phyloP scores from a whole-genome alignment of 2,329 filamentous ascomycete genomes.

The Pseudogymnoascus sp. region DNA sequence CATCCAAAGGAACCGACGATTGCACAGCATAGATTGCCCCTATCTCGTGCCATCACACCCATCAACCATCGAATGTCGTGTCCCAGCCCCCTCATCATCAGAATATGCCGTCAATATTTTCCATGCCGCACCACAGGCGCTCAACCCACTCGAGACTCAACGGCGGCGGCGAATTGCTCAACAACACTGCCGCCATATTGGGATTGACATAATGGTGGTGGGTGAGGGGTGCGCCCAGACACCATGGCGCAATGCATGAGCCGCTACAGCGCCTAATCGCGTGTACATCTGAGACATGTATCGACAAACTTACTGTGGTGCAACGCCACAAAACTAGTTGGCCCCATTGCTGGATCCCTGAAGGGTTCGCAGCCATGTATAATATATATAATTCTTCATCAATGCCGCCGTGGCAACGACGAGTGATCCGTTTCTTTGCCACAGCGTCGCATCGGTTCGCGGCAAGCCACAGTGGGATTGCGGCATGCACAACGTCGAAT shows the following conservation, averaged over 20 bases:
- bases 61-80: neutral
- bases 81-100: conserved; percentile 1
- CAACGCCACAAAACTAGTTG: neutral
- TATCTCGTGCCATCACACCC: neutral
- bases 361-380: neutral
- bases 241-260: conserved; percentile 3
- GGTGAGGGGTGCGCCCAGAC: conserved; percentile 3
- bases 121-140: neutral
- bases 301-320: neutral
- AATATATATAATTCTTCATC: conserved; percentile 8
- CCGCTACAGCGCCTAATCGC: conserved; percentile 3
- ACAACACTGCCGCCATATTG: neutral
- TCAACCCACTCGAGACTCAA: neutral
- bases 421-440: neutral
- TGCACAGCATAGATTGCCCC: conserved; percentile 6
- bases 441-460: neutral
- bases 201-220: neutral
- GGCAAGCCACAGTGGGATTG: conserved; percentile 3
- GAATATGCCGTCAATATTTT: neutral
- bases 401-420: neutral
- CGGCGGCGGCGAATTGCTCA: conserved; percentile 4
- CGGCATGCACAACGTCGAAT: neutral
- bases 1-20: neutral
- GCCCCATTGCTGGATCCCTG: conserved; percentile 5
- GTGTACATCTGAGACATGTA: conserved; percentile 8